Evolutionary conservation across 73 alveolate species (phyloP).

Genomic region (Stentor coeruleus): DNA sequence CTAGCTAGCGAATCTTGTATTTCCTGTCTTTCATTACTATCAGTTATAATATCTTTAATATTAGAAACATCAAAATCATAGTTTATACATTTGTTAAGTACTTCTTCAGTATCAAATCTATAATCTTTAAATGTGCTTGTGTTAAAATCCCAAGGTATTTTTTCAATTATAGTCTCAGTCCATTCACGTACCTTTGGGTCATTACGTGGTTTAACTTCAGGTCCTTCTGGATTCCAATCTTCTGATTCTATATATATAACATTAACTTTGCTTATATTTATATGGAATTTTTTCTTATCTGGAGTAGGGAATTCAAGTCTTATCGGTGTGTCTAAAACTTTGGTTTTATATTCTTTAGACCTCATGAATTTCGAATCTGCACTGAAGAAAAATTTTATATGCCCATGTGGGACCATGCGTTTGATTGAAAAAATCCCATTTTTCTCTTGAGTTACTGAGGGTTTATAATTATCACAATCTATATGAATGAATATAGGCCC

Average conservation of each 20-base stretch:
- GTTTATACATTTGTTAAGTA: background rate
- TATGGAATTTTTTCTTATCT: background rate
- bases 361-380: background rate
- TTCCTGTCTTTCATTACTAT: background rate
- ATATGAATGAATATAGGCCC: background rate
- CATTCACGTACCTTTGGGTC: background rate
- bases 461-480: background rate
- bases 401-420: constrained; percentile 1
- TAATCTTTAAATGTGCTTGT: background rate
- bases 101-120: constrained; percentile 4
- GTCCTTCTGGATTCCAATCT: background rate
- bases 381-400: background rate
- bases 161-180: background rate
- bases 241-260: background rate
- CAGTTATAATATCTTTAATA: background rate
- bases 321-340: background rate
- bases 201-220: background rate
- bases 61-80: background rate
- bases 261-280: background rate
- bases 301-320: background rate
- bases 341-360: background rate
- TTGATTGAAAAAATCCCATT: background rate
- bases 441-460: background rate
- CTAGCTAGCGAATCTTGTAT: background rate
- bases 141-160: background rate